Evolutionary conservation across 306 rosid species (phyloP), one percentile per base, ranked within the genome.

Genomic region (Vigna angularis): DNA sequence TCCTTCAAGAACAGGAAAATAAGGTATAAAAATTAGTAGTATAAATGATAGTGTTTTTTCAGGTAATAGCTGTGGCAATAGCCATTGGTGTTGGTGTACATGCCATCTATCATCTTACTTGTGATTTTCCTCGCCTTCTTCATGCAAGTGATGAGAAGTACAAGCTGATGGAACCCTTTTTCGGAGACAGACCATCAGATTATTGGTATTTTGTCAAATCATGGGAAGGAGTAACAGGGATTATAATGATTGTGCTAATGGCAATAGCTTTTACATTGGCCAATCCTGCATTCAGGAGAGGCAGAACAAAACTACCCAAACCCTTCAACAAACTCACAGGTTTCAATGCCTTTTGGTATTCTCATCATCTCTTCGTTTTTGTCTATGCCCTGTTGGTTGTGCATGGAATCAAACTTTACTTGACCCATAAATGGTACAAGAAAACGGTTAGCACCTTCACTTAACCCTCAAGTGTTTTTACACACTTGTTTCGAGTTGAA

Each of bases 291-390:
- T 68, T 85, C 57, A 83, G 91, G 75, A 81, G 91, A 74, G 82
- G 87, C 65, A 68, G 48, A 44, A 67, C 78, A 44, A 83, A 81
- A 52, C 47, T 86, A 49, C 94, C 94, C 55, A 77, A 71, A 70
- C 82, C 84, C 52, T 73, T 90, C 24, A 72, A 81, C 71, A 84
- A 72, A 42, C 69, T 90, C 66, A 84, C 94, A 24, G 94, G 94
- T 42, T 90, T 88, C 88, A 90, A 90, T 81, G 88, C 94, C 44
- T 90, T 90, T 58, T 90, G 94, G 94, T 90, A 90, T 79, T 81
- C 89, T 59, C 94, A 90, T 67, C 94, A 90, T 87, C 87, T 90
- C 77, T 88, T 90, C 76, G 22, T 90, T 82, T 8, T 88, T 76
- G 94, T 90, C 65, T 90, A 90, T 65, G 72, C 85, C 71, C 52